A percentile compares a stretch with the other conserved stretches of the same genome.
These are phyloP conservation scores for Scedosporium aurantiacum DNA, from an alignment of 2,329 filamentous ascomycete species.

Conservation along the genomic window DNA sequence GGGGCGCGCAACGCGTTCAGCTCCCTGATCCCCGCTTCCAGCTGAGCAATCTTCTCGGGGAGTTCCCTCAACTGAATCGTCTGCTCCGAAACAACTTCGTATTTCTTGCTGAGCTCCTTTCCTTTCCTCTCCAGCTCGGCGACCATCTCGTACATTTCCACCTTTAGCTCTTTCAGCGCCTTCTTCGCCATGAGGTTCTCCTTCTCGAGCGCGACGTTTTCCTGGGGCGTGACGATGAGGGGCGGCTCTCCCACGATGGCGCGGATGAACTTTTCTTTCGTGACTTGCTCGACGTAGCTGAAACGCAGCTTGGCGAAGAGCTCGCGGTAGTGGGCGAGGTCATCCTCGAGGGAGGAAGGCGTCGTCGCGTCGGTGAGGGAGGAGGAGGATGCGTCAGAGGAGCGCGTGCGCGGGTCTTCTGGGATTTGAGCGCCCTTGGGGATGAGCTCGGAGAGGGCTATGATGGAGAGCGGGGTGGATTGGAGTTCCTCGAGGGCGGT, in stretches of 20 bases:
- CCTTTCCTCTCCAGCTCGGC: slow-evolving; percentile 57
- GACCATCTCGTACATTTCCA: slow-evolving; percentile 64
- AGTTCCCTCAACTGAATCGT: slow-evolving; percentile 37
- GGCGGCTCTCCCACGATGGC: slow-evolving; percentile 86
- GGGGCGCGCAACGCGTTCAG: slow-evolving; percentile 23
- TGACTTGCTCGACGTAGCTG: slow-evolving; percentile 95
- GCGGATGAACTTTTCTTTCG: slow-evolving; percentile 94
- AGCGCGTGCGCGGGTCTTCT: slow-evolving; percentile 36
- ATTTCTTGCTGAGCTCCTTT: slow-evolving; percentile 42
- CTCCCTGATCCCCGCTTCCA: slow-evolving; percentile 36
- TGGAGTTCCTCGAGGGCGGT: slow-evolving; percentile 42
- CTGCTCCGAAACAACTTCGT: slow-evolving; percentile 39
- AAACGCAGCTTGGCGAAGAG: slow-evolving; percentile 94
- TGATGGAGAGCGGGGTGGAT: slow-evolving; percentile 53
- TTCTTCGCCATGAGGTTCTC: slow-evolving; percentile 61
- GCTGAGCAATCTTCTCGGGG: slow-evolving; percentile 33
- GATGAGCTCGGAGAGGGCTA: slow-evolving; percentile 67
- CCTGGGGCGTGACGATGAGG: slow-evolving; percentile 67
- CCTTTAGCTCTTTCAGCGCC: slow-evolving; percentile 67
- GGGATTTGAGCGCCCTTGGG: slow-evolving; percentile 12
- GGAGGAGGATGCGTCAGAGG: slow-evolving; percentile 61
- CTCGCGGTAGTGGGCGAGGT: slow-evolving; percentile 85
- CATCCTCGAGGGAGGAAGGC: slow-evolving; percentile 68
- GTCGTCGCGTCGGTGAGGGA: slow-evolving; percentile 53
- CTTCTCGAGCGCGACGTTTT: slow-evolving; percentile 68